Evolutionary conservation across 768 basidiomycete species (phyloP).

Genomic region (Xerocomus spinulosus): DNA sequence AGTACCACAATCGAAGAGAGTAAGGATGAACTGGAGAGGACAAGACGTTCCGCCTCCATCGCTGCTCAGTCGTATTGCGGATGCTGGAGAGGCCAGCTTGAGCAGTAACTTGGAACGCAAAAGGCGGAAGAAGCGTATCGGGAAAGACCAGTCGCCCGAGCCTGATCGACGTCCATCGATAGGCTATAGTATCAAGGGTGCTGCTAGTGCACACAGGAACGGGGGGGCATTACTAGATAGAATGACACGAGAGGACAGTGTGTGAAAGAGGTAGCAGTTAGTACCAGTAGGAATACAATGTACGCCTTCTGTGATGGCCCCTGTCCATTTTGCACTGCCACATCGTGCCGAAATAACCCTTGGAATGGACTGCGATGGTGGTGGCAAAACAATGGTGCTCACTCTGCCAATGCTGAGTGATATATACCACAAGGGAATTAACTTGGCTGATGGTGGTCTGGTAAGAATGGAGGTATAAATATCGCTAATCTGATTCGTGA

Average conservation of each 20-base stretch:
- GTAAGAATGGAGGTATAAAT: constrained; percentile 25
- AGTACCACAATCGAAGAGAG: constrained; percentile 34
- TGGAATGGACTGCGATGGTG: no score
- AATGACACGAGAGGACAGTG: constrained; percentile 22
- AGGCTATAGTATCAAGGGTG: constrained; percentile 55
- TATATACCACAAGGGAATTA: constrained; percentile 13
- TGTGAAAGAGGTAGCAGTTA: constrained; percentile 26
- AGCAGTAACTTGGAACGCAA: constrained; percentile 19
- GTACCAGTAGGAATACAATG: no score
- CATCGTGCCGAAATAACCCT: no score
- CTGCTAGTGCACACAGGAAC: constrained; percentile 35
- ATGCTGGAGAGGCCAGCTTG: constrained; percentile 13
- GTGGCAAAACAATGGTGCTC: no score
- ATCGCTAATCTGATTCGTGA: neutral
- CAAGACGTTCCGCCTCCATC: constrained; percentile 33
- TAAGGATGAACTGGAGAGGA: constrained; percentile 23
- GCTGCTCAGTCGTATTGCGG: constrained; percentile 41
- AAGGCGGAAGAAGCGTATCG: constrained; percentile 17
- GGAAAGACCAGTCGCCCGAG: constrained; percentile 23
- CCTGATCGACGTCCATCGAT: constrained; percentile 34
- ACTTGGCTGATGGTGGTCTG: constrained; percentile 45
- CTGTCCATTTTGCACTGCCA: constrained; percentile 8
- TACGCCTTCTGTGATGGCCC: no score
- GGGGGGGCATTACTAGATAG: constrained; percentile 33
- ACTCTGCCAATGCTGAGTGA: neutral